Evolutionary conservation across 768 basidiomycete genomes (phyloP).

Genomic region (Podaxis sp.): DNA sequence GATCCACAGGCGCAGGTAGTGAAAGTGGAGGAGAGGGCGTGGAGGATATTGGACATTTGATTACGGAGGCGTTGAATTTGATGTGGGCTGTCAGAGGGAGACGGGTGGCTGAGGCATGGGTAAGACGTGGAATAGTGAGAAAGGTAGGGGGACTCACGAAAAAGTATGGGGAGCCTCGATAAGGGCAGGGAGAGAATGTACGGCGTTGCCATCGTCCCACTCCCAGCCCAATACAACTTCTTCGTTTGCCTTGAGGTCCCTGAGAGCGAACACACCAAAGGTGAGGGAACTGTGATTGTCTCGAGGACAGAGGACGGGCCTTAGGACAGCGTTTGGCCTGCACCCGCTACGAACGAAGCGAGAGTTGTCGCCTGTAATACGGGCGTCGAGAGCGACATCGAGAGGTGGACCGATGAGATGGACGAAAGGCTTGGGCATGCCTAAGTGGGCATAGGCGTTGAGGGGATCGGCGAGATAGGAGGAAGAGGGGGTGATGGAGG

Average conservation of each 20-base stretch:
- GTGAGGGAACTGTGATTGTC: conserved; percentile 31
- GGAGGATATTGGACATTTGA: conserved; percentile 70
- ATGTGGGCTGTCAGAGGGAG: conserved; percentile 35
- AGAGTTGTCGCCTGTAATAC: conserved; percentile 63
- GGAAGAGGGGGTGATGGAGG: conserved; percentile 62
- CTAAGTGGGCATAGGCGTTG: conserved; percentile 83
- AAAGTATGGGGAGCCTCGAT: conserved; percentile 56
- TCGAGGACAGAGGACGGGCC: conserved; percentile 45
- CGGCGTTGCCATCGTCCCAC: conserved; percentile 91
- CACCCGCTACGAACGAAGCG: conserved; percentile 67
- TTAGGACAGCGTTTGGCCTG: conserved; percentile 62
- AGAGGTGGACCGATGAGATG: conserved; percentile 77
- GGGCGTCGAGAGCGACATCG: conserved; percentile 74
- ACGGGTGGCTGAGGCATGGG: conserved; percentile 13
- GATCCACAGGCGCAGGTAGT: conserved; percentile 75
- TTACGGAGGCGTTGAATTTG: conserved; percentile 53
- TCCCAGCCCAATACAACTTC: conserved; percentile 94
- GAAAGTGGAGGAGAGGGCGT: conserved; percentile 67
- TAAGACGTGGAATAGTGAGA: conserved; percentile 17
- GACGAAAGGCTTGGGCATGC: conserved; percentile 83
- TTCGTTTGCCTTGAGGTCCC: conserved; percentile 73
- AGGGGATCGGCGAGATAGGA: conserved; percentile 76
- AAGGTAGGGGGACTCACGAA: conserved; percentile 43
- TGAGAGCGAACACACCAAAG: conserved; percentile 80
- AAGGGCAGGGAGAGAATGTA: conserved; percentile 74